Conservation (phyloP, 768 basidiomycete species). For the Leccinellum albellum region DNA sequence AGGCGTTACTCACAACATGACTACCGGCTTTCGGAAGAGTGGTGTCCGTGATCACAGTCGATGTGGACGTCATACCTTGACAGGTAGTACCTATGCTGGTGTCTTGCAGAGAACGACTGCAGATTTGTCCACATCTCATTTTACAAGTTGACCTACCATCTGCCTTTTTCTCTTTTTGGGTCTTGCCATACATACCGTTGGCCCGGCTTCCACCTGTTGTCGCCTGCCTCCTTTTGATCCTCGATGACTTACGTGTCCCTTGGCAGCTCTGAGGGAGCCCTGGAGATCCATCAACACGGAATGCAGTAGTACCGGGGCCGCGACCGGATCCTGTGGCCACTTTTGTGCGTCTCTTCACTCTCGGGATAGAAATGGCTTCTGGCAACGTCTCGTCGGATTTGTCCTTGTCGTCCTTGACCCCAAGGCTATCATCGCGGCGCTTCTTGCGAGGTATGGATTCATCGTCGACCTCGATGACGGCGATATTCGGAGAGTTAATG, state of each 20-base stretch:
- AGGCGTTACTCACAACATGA: conserved; percentile 8
- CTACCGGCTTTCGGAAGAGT: neutral
- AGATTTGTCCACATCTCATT: neutral
- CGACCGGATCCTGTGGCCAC: conserved; percentile 35
- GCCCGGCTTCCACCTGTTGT: conserved; percentile 7
- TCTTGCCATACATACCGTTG: conserved; percentile 28
- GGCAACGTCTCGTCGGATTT: neutral
- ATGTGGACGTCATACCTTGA: neutral
- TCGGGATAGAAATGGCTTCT: conserved; percentile 2
- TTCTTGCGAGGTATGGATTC: conserved; percentile 20
- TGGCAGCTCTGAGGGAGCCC: conserved; percentile 2
- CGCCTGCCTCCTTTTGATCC: conserved; percentile 14
- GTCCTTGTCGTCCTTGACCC: neutral
- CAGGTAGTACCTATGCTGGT: neutral
- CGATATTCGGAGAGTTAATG: conserved; percentile 1
- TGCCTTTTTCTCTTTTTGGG: conserved; percentile 4
- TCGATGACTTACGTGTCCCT: conserved; percentile 16
- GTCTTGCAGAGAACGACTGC: neutral
- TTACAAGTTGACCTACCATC: neutral
- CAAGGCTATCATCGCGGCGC: conserved; percentile 7
- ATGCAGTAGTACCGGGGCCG: neutral
- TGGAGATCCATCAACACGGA: conserved; percentile 35
- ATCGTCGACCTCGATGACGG: conserved; percentile 11
- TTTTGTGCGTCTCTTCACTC: conserved; percentile 32
- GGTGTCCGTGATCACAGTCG: neutral